A percentile compares a stretch with the other conserved stretches of the same genome.
Evolutionary conservation across 1,284 basidiomycete genomes (phyloP).

Genomic region (Puccinia coronata): DNA sequence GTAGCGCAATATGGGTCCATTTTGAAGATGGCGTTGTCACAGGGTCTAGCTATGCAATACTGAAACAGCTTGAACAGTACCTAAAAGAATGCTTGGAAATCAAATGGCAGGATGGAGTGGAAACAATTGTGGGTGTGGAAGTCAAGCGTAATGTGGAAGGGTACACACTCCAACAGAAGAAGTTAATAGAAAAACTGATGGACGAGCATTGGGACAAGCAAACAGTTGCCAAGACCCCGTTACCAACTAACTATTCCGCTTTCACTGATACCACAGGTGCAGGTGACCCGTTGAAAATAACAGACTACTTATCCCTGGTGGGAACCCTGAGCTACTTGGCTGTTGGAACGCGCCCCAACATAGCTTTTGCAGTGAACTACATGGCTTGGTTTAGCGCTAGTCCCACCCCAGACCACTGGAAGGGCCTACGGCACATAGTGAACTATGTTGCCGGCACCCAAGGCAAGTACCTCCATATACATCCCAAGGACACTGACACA

Average conservation of each 20-base stretch:
- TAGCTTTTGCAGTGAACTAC: slow-evolving; percentile 11
- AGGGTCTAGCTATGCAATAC: neutral
- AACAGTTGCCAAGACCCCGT: neutral
- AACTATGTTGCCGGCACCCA: slow-evolving; percentile 1
- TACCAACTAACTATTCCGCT: neutral
- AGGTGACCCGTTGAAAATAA: neutral
- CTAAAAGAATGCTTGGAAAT: neutral
- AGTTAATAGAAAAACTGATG: neutral
- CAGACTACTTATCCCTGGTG: slow-evolving; percentile 2
- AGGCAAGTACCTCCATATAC: neutral
- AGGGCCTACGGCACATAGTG: neutral
- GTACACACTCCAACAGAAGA: neutral
- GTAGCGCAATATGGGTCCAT: slow-evolving; percentile 1
- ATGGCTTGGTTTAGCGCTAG: neutral
- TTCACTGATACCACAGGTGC: neutral
- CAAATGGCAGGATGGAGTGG: slow-evolving; percentile 1
- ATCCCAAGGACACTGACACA: neutral
- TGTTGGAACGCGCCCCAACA: slow-evolving; percentile 3
- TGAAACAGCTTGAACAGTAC: neutral
- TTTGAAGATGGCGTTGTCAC: slow-evolving; percentile 17
- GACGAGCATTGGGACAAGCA: neutral
- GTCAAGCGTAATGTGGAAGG: neutral
- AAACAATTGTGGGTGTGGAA: neutral
- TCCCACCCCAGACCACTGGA: neutral
- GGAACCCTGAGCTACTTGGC: slow-evolving; percentile 12